phyloP scores from a whole-genome alignment of 176 grass and related monocot genomes.

The Triticum timopheevii region DNA sequence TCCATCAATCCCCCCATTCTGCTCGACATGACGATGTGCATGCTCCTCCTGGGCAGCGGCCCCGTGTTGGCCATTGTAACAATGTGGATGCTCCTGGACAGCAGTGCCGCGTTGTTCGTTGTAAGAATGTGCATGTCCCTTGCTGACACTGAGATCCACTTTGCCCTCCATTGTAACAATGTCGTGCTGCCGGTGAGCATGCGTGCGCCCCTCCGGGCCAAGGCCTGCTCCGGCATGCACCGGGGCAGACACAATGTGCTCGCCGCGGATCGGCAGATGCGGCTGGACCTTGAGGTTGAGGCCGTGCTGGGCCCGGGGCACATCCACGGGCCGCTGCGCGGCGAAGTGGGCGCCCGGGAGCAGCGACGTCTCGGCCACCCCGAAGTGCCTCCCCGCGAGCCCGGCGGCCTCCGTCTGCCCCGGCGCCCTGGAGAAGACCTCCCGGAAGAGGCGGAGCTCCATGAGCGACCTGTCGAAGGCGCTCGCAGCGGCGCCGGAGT shows the following conservation, averaged over 20 bases:
- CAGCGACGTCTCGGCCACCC: conserved; percentile 26
- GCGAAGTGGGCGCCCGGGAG: not conserved
- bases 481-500: not conserved
- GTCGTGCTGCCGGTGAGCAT: not conserved
- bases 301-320: too few relatives aligned
- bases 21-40: not conserved
- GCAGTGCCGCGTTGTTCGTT: accelerated
- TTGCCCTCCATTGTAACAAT: not conserved
- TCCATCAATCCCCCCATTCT: conserved; percentile 10
- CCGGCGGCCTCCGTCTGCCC: conserved; percentile 23
- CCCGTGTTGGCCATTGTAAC: not conserved
- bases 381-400: not conserved
- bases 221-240: not conserved
- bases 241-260: not conserved
- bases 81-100: not conserved
- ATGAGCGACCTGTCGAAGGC: conserved; percentile 57
- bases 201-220: too few relatives aligned
- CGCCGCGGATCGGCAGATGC: not conserved
- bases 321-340: not conserved
- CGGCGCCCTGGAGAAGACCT: conserved; percentile 44
- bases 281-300: not conserved
- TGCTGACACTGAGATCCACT: not conserved
- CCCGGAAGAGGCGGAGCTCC: conserved; percentile 70
- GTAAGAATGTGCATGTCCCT: not conserved
- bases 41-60: not conserved